These are phyloP conservation scores for Hortaea werneckii DNA, from an alignment of 2,329 filamentous ascomycete species.

Conservation along the genomic window DNA sequence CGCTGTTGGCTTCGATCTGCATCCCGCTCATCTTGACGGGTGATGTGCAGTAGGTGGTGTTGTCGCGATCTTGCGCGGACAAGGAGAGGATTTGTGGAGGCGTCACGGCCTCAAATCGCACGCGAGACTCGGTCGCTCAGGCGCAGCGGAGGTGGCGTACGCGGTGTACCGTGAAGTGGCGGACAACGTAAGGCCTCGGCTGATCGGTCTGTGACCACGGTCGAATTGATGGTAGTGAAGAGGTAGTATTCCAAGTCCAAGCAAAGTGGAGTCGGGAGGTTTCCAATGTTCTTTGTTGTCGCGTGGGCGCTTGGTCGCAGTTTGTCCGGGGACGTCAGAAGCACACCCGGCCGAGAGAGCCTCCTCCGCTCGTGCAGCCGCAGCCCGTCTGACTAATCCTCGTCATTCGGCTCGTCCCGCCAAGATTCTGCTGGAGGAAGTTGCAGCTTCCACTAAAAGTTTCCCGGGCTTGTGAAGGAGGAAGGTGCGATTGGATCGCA, in stretches of 20 bases:
- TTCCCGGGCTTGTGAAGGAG: not conserved
- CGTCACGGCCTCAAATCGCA: not conserved
- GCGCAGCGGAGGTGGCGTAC: not conserved
- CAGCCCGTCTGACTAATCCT: not conserved
- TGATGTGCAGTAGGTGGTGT: not conserved
- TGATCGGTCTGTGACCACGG: too few species aligned
- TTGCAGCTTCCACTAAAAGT: not conserved
- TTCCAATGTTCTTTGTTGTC: not conserved
- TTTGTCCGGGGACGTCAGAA: not conserved
- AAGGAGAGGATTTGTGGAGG: not conserved
- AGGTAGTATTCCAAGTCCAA: too few species aligned
- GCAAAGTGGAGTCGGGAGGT: too few species aligned
- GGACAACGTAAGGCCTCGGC: not conserved
- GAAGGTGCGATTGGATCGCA: not conserved
- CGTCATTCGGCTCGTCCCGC: not conserved
- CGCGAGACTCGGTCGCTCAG: not conserved
- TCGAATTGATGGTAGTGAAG: too few species aligned
- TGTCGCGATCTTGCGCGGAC: not conserved
- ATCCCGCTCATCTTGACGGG: constrained; percentile 59
- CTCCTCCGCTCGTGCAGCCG: not conserved
- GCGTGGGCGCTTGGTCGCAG: not conserved
- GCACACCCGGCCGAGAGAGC: not conserved
- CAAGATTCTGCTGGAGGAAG: not conserved
- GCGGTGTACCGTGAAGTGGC: not conserved
- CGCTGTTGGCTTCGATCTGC: constrained; percentile 54